A percentile compares a stretch with the other conserved stretches of the same genome.
These are phyloP conservation scores for Magnolia officinalis DNA, from an alignment of 164 flowering plant species.

Conservation along the genomic window DNA sequence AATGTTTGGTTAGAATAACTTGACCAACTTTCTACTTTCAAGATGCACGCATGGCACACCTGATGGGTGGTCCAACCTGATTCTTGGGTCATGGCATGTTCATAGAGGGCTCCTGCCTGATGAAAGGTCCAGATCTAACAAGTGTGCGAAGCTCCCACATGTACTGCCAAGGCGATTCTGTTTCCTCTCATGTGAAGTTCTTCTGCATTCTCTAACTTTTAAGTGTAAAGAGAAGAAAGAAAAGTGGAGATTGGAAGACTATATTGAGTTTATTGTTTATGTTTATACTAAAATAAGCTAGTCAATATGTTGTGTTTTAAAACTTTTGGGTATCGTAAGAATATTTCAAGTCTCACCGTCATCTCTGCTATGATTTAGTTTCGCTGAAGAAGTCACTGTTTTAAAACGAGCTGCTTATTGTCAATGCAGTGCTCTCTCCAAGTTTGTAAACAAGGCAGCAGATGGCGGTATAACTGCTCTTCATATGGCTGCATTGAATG, in stretches of 20 bases:
- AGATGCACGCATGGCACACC: neutral
- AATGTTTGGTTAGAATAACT: neutral
- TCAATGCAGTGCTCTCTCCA: conserved; percentile 73
- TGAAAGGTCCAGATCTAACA: neutral
- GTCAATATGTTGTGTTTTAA: neutral
- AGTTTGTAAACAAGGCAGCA: conserved; percentile 89
- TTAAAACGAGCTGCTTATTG: neutral
- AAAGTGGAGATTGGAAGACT: neutral
- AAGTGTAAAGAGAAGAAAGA: neutral
- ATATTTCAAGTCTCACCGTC: neutral
- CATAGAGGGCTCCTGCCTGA: neutral
- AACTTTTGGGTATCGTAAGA: neutral
- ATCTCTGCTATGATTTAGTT: neutral
- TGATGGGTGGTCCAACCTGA: neutral
- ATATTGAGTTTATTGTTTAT: neutral
- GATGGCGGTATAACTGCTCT: conserved; percentile 97
- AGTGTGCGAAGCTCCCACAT: neutral
- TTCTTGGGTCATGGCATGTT: neutral
- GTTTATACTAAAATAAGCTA: no score
- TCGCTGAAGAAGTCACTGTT: neutral
- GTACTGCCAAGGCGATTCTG: neutral
- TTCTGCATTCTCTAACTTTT: neutral
- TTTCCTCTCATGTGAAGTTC: neutral
- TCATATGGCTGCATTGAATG: conserved; percentile 96
- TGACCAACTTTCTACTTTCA: neutral